phyloP scores from a whole-genome alignment of 2,329 filamentous ascomycete species.

The Akanthomyces lecanii region DNA sequence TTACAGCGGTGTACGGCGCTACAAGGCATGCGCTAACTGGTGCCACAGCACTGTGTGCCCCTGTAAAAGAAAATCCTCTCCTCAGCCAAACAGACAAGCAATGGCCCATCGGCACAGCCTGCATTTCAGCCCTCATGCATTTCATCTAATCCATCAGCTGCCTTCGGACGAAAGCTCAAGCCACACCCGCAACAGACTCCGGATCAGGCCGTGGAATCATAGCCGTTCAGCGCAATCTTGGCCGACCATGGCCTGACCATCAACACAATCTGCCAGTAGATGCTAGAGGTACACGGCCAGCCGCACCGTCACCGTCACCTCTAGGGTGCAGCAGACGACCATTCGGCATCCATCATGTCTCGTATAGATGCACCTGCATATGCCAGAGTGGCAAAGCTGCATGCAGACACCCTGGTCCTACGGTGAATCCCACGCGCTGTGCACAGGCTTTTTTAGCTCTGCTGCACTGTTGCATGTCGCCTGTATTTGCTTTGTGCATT shows the following conservation, averaged over 20 bases:
- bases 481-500: neutral
- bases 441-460: neutral
- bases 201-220: neutral
- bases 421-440: too few relatives aligned
- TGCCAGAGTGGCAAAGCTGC: neutral
- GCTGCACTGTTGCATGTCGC: neutral
- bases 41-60: too few relatives aligned
- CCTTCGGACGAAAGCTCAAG: neutral
- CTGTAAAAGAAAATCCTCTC: too few relatives aligned
- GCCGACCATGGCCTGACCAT: neutral
- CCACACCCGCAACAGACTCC: neutral
- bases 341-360: neutral
- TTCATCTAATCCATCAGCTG: slow-evolving; percentile 1
- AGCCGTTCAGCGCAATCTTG: neutral
- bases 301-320: neutral
- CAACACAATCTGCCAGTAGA: too few relatives aligned
- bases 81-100: neutral
- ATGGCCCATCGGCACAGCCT: neutral
- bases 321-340: neutral
- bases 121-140: neutral
- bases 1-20: too few relatives aligned
- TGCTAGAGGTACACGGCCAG: too few relatives aligned
- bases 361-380: neutral
- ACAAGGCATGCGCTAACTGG: too few relatives aligned
- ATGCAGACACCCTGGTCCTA: too few relatives aligned